Percentiles rank a stretch among this genome's conserved stretches.
Conservation (phyloP, 2,329 filamentous ascomycete species). For the Graphilbum sp. region DNA sequence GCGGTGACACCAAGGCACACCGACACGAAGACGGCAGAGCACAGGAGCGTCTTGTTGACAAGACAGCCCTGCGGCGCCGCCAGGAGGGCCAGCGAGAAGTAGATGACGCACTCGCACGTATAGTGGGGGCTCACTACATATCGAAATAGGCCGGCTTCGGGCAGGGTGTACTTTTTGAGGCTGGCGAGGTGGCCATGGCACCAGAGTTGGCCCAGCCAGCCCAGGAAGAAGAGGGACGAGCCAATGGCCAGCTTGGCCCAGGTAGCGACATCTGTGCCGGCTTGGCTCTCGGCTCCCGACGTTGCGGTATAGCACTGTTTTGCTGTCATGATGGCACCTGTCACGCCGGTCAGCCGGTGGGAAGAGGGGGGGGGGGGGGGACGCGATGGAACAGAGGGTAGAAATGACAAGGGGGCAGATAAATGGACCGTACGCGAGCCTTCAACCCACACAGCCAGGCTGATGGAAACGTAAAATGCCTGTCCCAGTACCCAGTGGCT, state of each 20-base stretch:
- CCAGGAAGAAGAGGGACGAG: constrained; percentile 48
- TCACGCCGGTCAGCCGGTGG: background rate
- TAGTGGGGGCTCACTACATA: constrained; percentile 77
- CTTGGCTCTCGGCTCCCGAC: background rate
- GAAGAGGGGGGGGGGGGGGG: background rate
- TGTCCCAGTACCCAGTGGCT: constrained; percentile 70
- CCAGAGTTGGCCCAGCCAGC: constrained; percentile 57
- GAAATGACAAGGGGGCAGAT: too few species aligned
- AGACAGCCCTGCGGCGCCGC: constrained; percentile 50
- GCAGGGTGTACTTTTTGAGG: constrained; percentile 70
- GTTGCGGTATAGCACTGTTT: constrained; percentile 12
- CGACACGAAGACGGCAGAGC: constrained; percentile 54
- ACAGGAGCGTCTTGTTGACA: constrained; percentile 58
- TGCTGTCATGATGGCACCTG: constrained; percentile 10
- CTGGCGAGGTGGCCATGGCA: constrained; percentile 55
- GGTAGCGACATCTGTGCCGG: background rate
- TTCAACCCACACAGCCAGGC: constrained; percentile 72
- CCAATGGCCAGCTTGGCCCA: constrained; percentile 36
- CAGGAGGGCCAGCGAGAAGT: constrained; percentile 58
- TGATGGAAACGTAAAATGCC: constrained; percentile 58
- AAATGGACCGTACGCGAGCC: constrained; percentile 49
- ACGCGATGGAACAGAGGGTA: background rate
- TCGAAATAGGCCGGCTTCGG: constrained; percentile 54
- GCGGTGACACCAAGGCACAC: constrained; percentile 75
- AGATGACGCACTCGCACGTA: constrained; percentile 72